Conservation (phyloP, 2,329 filamentous ascomycete species). For the Fusarium miscanthi region DNA sequence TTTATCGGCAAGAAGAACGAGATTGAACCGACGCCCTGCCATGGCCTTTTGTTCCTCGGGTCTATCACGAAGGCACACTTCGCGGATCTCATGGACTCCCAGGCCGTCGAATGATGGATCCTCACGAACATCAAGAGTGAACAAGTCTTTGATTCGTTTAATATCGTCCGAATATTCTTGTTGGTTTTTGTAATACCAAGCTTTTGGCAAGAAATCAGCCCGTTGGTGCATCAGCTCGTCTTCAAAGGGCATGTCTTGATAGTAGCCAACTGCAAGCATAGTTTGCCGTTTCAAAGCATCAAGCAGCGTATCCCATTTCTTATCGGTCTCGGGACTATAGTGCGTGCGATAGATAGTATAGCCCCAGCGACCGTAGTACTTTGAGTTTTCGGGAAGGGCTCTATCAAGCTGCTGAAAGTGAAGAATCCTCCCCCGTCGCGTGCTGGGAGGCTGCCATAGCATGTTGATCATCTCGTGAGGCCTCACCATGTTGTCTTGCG, state of each 20-base stretch:
- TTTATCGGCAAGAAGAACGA: background rate
- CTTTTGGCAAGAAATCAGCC: background rate
- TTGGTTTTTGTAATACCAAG: background rate
- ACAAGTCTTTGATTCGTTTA: background rate
- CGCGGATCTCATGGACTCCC: background rate
- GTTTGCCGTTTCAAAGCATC: background rate
- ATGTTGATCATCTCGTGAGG: background rate
- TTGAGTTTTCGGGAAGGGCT: conserved; percentile 11
- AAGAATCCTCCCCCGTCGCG: rapidly evolving
- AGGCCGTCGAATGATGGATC: background rate
- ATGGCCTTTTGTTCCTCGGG: rapidly evolving
- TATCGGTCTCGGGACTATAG: conserved; percentile 3
- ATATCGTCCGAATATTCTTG: background rate
- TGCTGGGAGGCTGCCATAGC: background rate
- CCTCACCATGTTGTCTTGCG: background rate
- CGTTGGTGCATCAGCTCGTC: background rate
- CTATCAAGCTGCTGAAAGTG: background rate
- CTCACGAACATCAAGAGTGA: background rate
- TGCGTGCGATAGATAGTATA: conserved; percentile 23
- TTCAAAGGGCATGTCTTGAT: background rate
- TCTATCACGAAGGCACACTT: background rate
- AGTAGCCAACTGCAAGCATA: background rate
- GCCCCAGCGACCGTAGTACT: conserved; percentile 8
- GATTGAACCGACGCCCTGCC: rapidly evolving
- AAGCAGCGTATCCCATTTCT: conserved; percentile 5